A percentile compares a stretch with the other conserved stretches of the same genome.
phyloP scores from a whole-genome alignment of 2,329 filamentous ascomycete species.

The Diaporthe sp. region DNA sequence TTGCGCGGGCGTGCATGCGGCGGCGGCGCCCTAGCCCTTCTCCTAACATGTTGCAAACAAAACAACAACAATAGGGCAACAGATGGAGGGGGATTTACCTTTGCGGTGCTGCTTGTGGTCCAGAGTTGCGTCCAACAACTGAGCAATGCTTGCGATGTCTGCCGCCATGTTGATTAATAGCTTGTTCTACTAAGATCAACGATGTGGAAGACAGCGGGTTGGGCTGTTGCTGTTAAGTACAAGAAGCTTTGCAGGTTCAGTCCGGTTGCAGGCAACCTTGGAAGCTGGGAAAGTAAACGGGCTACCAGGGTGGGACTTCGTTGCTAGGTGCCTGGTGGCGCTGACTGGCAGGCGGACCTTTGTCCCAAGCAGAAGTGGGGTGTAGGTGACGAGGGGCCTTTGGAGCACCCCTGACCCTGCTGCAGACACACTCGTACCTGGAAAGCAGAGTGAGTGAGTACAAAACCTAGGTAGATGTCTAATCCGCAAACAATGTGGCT shows the following conservation, averaged over 20 bases:
- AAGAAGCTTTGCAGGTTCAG: constrained; percentile 4
- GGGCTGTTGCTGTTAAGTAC: constrained; percentile 12
- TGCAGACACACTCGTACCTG: not conserved
- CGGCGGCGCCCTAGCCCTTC: not conserved
- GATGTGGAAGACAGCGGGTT: constrained; percentile 31
- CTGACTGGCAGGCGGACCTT: constrained; percentile 3
- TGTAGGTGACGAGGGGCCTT: constrained; percentile 20
- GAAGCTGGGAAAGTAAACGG: constrained; percentile 37
- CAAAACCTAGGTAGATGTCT: not conserved
- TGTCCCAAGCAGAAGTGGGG: constrained; percentile 4
- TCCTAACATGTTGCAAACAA: constrained; percentile 32
- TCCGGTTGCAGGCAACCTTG: not conserved
- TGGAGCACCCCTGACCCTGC: constrained; percentile 27
- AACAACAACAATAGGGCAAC: constrained; percentile 6
- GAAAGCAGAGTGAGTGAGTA: not conserved
- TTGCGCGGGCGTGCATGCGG: not conserved
- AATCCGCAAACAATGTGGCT: not conserved
- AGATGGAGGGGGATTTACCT: constrained; percentile 67
- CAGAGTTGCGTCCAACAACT: constrained; percentile 91
- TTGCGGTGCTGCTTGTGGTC: constrained; percentile 90
- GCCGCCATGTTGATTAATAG: constrained; percentile 64
- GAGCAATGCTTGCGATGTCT: constrained; percentile 74
- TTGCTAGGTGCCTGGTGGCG: constrained; percentile 37
- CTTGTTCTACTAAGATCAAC: constrained; percentile 28
- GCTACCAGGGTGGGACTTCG: constrained; percentile 29